Evolutionary conservation across 176 grass and related monocot genomes (phyloP).

Genomic region (Avena sativa): DNA sequence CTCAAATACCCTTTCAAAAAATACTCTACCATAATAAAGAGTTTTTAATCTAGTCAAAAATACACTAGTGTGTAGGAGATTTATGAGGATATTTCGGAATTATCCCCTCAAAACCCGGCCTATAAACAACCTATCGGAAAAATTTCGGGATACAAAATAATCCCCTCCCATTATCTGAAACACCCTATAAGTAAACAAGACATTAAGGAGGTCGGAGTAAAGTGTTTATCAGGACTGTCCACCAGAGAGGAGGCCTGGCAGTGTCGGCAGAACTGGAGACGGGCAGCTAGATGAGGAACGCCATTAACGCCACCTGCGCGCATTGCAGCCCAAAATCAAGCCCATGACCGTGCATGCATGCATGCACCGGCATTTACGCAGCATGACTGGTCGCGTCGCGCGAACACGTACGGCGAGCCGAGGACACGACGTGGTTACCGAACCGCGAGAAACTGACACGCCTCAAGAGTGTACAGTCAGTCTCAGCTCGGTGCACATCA

Average conservation of each 20-base stretch:
- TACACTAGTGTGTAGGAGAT: too few relatives aligned
- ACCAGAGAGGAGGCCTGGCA: not conserved
- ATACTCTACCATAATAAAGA: too few relatives aligned
- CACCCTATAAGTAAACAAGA: too few relatives aligned
- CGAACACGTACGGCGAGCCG: slow-evolving; percentile 25
- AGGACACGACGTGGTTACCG: not conserved
- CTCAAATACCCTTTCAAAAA: too few relatives aligned
- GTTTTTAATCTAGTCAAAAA: too few relatives aligned
- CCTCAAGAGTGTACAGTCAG: slow-evolving; percentile 19
- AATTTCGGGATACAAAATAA: too few relatives aligned
- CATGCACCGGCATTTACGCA: slow-evolving; percentile 27
- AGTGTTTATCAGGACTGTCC: not conserved
- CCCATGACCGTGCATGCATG: slow-evolving; percentile 8
- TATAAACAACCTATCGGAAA: too few relatives aligned
- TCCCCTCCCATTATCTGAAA: too few relatives aligned
- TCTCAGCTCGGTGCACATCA: slow-evolving; percentile 15
- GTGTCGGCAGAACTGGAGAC: not conserved
- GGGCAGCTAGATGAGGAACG: not conserved
- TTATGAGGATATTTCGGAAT: too few relatives aligned
- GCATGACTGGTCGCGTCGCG: not conserved
- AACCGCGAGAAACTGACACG: slow-evolving; percentile 14
- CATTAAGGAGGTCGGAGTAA: too few relatives aligned
- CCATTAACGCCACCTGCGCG: slow-evolving; percentile 15
- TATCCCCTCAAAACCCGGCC: too few relatives aligned
- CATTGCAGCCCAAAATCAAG: not conserved